A percentile compares a stretch with the other conserved stretches of the same genome.
These are phyloP conservation scores for Saccharomyces hybrid DNA, from an alignment of 1,139 yeast genomes.

Conservation along the genomic window DNA sequence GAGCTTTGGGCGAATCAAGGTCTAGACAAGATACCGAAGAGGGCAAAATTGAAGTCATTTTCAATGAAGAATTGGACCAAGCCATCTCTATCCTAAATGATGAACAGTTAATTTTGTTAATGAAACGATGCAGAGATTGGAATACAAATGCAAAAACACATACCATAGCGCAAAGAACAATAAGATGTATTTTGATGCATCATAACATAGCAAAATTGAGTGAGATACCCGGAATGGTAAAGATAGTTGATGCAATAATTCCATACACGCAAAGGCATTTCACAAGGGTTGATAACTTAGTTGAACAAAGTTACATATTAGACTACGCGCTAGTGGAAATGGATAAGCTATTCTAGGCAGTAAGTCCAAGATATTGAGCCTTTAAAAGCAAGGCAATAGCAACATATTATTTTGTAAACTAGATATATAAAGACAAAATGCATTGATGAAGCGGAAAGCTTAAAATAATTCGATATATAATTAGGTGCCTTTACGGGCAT, in stretches of 20 bases:
- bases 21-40: slow-evolving; percentile 1
- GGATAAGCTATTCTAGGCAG: slow-evolving; percentile 38
- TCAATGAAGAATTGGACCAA: slow-evolving; percentile 52
- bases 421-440: background rate
- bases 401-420: background rate
- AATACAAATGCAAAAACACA: slow-evolving; percentile 81
- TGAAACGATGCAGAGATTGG: slow-evolving; percentile 87
- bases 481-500: background rate
- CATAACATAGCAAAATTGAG: slow-evolving; percentile 49
- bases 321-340: slow-evolving; percentile 80
- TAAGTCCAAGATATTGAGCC: background rate
- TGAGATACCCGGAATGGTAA: slow-evolving; percentile 60
- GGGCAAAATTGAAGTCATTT: slow-evolving; percentile 41
- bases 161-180: slow-evolving; percentile 67
- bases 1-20: slow-evolving; percentile 34
- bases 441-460: background rate
- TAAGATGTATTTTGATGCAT: slow-evolving; percentile 53
- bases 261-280: slow-evolving; percentile 88
- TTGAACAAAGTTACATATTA: slow-evolving; percentile 76
- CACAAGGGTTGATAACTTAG: slow-evolving; percentile 61
- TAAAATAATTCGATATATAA: background rate
- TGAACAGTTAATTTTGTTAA: slow-evolving; percentile 51
- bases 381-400: background rate
- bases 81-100: slow-evolving; percentile 52
- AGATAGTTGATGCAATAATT: slow-evolving; percentile 60